phyloP scores from a whole-genome alignment of 108 stramenopile genomes.

The Fragilaria radians region DNA sequence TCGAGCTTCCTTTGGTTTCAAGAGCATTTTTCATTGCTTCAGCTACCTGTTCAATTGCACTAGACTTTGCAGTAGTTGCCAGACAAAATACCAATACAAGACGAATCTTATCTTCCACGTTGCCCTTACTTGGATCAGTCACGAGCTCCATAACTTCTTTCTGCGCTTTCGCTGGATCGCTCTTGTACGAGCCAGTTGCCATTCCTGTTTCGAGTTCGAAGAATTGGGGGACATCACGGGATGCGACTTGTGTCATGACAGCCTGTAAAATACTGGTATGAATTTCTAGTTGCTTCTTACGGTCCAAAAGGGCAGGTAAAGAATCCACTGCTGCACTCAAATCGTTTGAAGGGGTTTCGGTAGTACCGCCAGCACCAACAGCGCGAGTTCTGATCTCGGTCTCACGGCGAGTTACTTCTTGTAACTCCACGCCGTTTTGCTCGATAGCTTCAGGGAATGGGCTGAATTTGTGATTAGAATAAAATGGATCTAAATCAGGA shows the following conservation, averaged over 20 bases:
- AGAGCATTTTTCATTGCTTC: slow-evolving; percentile 59
- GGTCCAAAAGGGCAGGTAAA: slow-evolving; percentile 88
- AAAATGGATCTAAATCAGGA: slow-evolving; percentile 85
- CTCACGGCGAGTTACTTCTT: slow-evolving; percentile 80
- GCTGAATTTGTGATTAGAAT: slow-evolving; percentile 82
- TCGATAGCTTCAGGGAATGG: slow-evolving; percentile 98
- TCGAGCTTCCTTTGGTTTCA: slow-evolving; percentile 34
- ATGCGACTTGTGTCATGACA: slow-evolving; percentile 94
- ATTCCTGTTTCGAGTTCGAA: slow-evolving; percentile 87
- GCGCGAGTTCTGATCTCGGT: slow-evolving; percentile 69
- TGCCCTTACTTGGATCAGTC: slow-evolving; percentile 81
- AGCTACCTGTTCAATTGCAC: slow-evolving; percentile 82
- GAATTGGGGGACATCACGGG: slow-evolving; percentile 94
- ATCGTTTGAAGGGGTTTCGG: slow-evolving; percentile 25
- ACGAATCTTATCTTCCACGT: slow-evolving; percentile 92
- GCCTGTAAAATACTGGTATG: slow-evolving; percentile 97
- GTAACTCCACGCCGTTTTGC: slow-evolving; percentile 88
- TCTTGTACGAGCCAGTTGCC: slow-evolving; percentile 80
- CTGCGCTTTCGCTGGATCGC: slow-evolving; percentile 65
- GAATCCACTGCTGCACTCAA: slow-evolving; percentile 90
- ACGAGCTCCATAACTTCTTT: slow-evolving; percentile 72
- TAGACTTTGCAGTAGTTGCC: slow-evolving; percentile 57
- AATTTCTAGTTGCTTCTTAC: slow-evolving; percentile 92
- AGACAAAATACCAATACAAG: slow-evolving; percentile 82
- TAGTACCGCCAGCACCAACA: slow-evolving; percentile 25